Evolutionary conservation across 768 basidiomycete genomes (phyloP).

Genomic region (Paxillus ammoniavirescens): DNA sequence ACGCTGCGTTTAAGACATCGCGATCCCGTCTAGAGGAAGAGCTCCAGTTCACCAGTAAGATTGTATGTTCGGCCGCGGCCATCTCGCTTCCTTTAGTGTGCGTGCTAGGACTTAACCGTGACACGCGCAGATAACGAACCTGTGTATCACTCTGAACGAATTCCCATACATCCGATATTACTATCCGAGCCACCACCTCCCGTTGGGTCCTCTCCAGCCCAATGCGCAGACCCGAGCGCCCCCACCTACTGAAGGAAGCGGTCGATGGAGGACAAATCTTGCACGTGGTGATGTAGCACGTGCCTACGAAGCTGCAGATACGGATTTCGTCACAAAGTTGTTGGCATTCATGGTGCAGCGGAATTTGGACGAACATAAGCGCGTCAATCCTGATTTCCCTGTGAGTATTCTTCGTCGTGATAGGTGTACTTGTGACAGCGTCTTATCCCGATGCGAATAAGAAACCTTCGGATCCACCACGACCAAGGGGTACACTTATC

Average conservation of each 20-base stretch:
- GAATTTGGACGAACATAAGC: slow-evolving; percentile 85
- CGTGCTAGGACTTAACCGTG: not conserved
- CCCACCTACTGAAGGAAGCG: slow-evolving; percentile 59
- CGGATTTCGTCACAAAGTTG: slow-evolving; percentile 76
- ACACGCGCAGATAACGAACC: slow-evolving; percentile 68
- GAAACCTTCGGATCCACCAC: slow-evolving; percentile 54
- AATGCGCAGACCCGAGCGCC: slow-evolving; percentile 62
- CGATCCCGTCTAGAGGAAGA: slow-evolving; percentile 86
- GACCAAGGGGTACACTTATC: slow-evolving; percentile 79
- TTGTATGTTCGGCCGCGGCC: slow-evolving; percentile 38
- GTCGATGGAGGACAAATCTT: slow-evolving; percentile 79
- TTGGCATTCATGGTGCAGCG: slow-evolving; percentile 85
- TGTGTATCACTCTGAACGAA: slow-evolving; percentile 89
- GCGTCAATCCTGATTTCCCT: slow-evolving; percentile 81
- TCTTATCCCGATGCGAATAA: slow-evolving; percentile 20
- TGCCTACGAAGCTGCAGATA: slow-evolving; percentile 65
- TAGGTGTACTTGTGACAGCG: not conserved
- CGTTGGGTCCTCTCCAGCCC: slow-evolving; percentile 81
- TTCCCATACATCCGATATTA: slow-evolving; percentile 94
- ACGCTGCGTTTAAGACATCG: slow-evolving; percentile 62
- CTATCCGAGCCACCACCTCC: slow-evolving; percentile 75
- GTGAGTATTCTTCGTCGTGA: slow-evolving; percentile 43
- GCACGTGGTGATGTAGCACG: slow-evolving; percentile 71
- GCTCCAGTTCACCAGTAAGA: slow-evolving; percentile 69
- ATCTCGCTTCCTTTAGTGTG: not conserved